A percentile compares a stretch with the other conserved stretches of the same genome.
phyloP scores from a whole-genome alignment of 2,329 filamentous ascomycete species.

The Macrophomina phaseolina region DNA sequence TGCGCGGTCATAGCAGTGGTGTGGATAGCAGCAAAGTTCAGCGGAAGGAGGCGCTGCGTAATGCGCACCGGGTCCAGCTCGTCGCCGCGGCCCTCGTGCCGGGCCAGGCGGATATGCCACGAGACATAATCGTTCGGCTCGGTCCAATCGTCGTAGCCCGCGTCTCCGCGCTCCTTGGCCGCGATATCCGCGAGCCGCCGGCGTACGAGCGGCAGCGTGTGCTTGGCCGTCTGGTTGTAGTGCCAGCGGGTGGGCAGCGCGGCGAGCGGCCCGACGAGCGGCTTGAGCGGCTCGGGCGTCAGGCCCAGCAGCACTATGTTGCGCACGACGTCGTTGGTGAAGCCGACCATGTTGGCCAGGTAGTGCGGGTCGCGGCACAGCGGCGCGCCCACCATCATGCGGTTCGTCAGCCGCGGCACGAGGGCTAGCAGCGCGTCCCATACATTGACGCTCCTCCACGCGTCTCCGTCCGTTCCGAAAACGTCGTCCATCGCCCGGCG shows the following conservation, averaged over 20 bases:
- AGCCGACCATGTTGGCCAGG: slow-evolving; percentile 55
- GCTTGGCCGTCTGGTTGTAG: slow-evolving; percentile 51
- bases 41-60: slow-evolving; percentile 58
- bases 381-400: slow-evolving; percentile 52
- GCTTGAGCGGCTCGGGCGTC: slow-evolving; percentile 56
- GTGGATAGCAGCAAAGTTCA: slow-evolving; percentile 66
- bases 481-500: slow-evolving; percentile 39
- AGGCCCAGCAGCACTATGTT: slow-evolving; percentile 49
- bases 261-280: slow-evolving; percentile 55
- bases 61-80: slow-evolving; percentile 58
- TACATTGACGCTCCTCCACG: slow-evolving; percentile 46
- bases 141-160: slow-evolving; percentile 47
- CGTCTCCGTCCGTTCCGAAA: slow-evolving; percentile 45
- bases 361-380: slow-evolving; percentile 55
- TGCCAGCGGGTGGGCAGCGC: slow-evolving; percentile 55
- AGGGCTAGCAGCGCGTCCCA: slow-evolving; percentile 35
- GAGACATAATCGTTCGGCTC: slow-evolving; percentile 63
- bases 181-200: slow-evolving; percentile 56
- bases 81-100: slow-evolving; percentile 47
- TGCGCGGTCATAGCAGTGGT: slow-evolving; percentile 61
- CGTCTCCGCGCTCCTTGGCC: slow-evolving; percentile 49
- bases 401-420: slow-evolving; percentile 49
- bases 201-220: slow-evolving; percentile 56
- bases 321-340: slow-evolving; percentile 56
- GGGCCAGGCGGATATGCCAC: slow-evolving; percentile 62